Conservation (phyloP, 768 basidiomycete species). For the Tephrocybe sp. region DNA sequence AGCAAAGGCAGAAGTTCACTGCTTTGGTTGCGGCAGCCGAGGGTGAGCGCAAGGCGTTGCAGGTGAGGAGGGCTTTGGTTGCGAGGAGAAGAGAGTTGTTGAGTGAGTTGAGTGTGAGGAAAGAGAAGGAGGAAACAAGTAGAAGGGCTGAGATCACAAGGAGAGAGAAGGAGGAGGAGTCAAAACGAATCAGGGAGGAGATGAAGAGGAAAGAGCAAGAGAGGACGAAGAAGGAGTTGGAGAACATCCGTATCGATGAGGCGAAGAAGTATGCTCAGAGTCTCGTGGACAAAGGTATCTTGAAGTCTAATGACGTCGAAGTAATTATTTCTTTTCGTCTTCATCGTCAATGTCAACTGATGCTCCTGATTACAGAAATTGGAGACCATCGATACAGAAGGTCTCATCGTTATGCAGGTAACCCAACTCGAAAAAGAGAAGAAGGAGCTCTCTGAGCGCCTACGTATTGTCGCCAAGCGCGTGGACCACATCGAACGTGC, state of each 20-base stretch:
- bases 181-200: slow-evolving; percentile 60
- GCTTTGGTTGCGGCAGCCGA: slow-evolving; percentile 63
- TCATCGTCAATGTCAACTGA: slow-evolving; percentile 8
- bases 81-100: slow-evolving; percentile 83
- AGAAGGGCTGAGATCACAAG: slow-evolving; percentile 67
- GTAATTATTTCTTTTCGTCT: slow-evolving; percentile 37
- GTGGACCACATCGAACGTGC: slow-evolving; percentile 96
- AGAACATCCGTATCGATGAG: slow-evolving; percentile 75
- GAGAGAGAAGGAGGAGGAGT: slow-evolving; percentile 70
- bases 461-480: slow-evolving; percentile 82
- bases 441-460: slow-evolving; percentile 75
- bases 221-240: slow-evolving; percentile 67
- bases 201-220: slow-evolving; percentile 63
- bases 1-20: slow-evolving; percentile 56
- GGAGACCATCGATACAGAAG: slow-evolving; percentile 81
- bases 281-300: slow-evolving; percentile 74
- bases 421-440: slow-evolving; percentile 97
- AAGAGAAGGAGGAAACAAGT: slow-evolving; percentile 86
- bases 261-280: slow-evolving; percentile 85
- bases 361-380: slow-evolving; percentile 51
- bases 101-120: slow-evolving; percentile 77
- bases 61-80: slow-evolving; percentile 75
- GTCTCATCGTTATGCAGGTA: slow-evolving; percentile 86
- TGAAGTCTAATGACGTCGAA: slow-evolving; percentile 61
- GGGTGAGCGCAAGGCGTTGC: slow-evolving; percentile 74